Base-by-base conservation (phyloP, 768 basidiomycete genomes). In the Gymnopilus dilepis region DNA sequence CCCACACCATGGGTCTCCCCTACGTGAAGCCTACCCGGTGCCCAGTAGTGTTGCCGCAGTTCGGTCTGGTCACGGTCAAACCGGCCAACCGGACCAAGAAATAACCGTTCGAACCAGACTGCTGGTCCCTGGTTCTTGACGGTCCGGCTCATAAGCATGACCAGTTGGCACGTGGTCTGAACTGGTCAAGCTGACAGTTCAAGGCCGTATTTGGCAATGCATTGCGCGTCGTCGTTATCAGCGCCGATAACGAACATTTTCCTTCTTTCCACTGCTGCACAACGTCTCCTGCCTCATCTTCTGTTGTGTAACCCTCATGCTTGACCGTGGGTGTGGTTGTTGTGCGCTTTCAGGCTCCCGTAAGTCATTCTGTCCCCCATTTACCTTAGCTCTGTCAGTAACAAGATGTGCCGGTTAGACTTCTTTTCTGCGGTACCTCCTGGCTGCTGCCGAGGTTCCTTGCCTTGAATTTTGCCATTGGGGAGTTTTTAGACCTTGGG, bases 21-120 rank as follows among this genome's bases (percentile, higher is more conserved):
- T n/a, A n/a, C n/a, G n/a, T n/a, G n/a, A n/a, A n/a, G n/a, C n/a
- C n/a, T n/a, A n/a, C n/a, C n/a, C n/a, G n/a, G n/a, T n/a, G n/a
- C n/a, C n/a, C n/a, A n/a, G 33, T 56, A 56, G 55, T 56, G 55
- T 56, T 56, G 55, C 55, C 55, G 55, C 55, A 42, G 55, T 56
- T 26, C 33, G 55, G 56, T 42, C 41, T 42, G 56, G 41, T 42
- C 24, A 21, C 38, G 41, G 38, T 57, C 42, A 57, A 30, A 33
- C 56, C 56, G 56, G 19, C 21, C 7, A 45, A 38, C 42, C 38
- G 42, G 42, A 38, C 56, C 28, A 42, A 57, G 42, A 42, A 41
- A 43, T 38, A 22, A 55, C 53, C 53, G 33, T 37, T 38, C 31
- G 13, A 42, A 30, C 56, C 56, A 30, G 42, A 57, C 56, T 33